phyloP scores from a whole-genome alignment of 2,329 filamentous ascomycete species.

The Aspergillus fumigatus region DNA sequence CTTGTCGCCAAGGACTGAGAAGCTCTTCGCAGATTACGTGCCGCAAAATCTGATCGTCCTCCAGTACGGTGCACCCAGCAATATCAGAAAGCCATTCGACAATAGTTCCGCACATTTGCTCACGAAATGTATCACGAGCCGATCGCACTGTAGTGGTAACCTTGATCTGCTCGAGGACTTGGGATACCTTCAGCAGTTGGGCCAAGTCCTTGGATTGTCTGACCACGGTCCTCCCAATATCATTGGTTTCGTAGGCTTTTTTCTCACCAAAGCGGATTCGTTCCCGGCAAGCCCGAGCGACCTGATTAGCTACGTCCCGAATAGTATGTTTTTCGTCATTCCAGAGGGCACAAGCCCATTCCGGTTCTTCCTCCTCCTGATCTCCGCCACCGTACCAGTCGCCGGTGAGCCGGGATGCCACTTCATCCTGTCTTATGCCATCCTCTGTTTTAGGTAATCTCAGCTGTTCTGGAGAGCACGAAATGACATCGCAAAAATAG shows the following conservation, averaged over 20 bases:
- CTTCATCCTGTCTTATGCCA: conserved; percentile 76
- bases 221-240: conserved; percentile 79
- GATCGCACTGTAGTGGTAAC: conserved; percentile 93
- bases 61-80: conserved; percentile 77
- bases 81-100: conserved; percentile 96
- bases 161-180: conserved; percentile 89
- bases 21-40: conserved; percentile 86
- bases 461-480: conserved; percentile 93
- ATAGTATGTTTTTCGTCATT: conserved; percentile 99
- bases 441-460: conserved; percentile 78
- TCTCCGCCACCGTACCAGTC: conserved; percentile 67
- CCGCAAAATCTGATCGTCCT: conserved; percentile 73
- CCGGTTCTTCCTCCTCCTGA: conserved; percentile 58
- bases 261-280: conserved; percentile 63
- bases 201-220: conserved; percentile 69
- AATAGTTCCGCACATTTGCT: conserved; percentile 98
- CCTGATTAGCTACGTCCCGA: conserved; percentile 82
- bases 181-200: conserved; percentile 70
- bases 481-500: conserved; percentile 96
- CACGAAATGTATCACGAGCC: conserved; percentile 88
- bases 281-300: conserved; percentile 80
- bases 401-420: conserved; percentile 67
- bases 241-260: conserved; percentile 83
- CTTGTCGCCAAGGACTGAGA: conserved; percentile 78
- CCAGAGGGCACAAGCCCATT: conserved; percentile 87